phyloP scores from a whole-genome alignment of 495 filamentous ascomycete species.

The Clavariopsis aquatica region DNA sequence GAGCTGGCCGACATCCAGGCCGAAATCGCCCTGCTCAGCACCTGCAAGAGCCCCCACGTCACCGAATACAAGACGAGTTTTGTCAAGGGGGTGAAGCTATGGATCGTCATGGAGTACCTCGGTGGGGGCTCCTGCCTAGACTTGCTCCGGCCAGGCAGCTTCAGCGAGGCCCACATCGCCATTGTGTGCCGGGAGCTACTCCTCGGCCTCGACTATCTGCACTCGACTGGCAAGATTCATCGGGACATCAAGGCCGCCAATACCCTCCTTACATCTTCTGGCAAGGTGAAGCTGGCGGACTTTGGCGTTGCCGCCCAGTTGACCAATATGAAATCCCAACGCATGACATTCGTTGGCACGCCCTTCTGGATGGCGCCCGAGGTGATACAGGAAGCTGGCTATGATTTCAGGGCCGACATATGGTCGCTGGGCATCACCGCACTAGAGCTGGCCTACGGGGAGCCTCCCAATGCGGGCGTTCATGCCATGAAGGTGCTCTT shows the following conservation, averaged over 20 bases:
- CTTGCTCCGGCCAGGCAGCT: slow-evolving; percentile 87
- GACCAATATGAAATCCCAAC: slow-evolving; percentile 95
- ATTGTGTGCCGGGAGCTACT: slow-evolving; percentile 93
- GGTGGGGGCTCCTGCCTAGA: slow-evolving; percentile 93
- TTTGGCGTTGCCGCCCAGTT: slow-evolving; percentile 97
- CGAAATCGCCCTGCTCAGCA: slow-evolving; percentile 93
- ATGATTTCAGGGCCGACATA: slow-evolving; percentile 96
- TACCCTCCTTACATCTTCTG: slow-evolving; percentile 84
- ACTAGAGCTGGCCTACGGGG: slow-evolving; percentile 88
- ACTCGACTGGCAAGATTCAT: slow-evolving; percentile 93
- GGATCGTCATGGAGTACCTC: slow-evolving; percentile 99
- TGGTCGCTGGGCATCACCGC: slow-evolving; percentile 98
- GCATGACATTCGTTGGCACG: slow-evolving; percentile 98
- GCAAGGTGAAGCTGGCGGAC: slow-evolving; percentile 90
- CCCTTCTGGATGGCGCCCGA: slow-evolving; percentile 99
- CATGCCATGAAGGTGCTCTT: slow-evolving; percentile 99
- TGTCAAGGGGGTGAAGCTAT: slow-evolving; percentile 89
- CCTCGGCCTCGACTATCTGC: slow-evolving; percentile 87
- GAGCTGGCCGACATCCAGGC: slow-evolving; percentile 98
- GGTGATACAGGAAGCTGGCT: slow-evolving; percentile 94
- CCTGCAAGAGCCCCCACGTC: slow-evolving; percentile 88
- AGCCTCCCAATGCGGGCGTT: slow-evolving; percentile 84
- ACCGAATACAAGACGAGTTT: slow-evolving; percentile 97
- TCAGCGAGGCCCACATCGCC: slow-evolving; percentile 88
- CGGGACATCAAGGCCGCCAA: slow-evolving; percentile 95